These are phyloP conservation scores for Tricholoma terreum DNA, from an alignment of 768 basidiomycete genomes.

Conservation along the genomic window DNA sequence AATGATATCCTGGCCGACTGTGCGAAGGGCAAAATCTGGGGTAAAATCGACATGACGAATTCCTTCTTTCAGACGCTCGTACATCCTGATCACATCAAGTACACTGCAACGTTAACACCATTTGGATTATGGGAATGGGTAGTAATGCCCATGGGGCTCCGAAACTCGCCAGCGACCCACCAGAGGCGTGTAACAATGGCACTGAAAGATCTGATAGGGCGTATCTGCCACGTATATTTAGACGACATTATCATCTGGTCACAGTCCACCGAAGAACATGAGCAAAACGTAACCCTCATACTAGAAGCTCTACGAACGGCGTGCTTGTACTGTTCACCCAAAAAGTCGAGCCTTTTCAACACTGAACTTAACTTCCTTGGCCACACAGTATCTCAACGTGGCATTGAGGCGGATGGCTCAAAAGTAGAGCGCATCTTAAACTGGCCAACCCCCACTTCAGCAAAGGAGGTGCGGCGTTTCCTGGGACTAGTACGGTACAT, in stretches of 20 bases:
- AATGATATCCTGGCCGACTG: background rate
- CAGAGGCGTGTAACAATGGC: conserved; percentile 31
- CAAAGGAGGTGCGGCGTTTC: background rate
- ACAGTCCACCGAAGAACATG: conserved; percentile 30
- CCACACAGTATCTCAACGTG: background rate
- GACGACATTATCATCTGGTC: conserved; percentile 49
- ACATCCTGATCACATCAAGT: too few species aligned
- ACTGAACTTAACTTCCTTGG: background rate
- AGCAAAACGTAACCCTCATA: conserved; percentile 18
- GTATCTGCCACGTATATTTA: conserved; percentile 42
- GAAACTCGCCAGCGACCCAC: conserved; percentile 33
- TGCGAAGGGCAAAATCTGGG: too few species aligned
- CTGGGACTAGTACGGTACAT: conserved; percentile 18
- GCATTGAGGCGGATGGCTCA: background rate
- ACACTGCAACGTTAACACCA: conserved; percentile 18
- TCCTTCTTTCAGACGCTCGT: too few species aligned
- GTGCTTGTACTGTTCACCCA: background rate
- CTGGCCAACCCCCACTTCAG: conserved; percentile 6
- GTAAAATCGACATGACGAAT: too few species aligned
- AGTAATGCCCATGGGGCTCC: conserved; percentile 38
- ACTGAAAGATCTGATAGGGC: conserved; percentile 30
- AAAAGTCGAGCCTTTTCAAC: background rate
- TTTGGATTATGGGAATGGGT: conserved; percentile 38
- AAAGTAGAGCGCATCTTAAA: conserved; percentile 20
- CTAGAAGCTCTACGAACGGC: conserved; percentile 14